These are phyloP conservation scores for Penicillium sp. DNA, from an alignment of 2,329 filamentous ascomycete genomes.

Conservation along the genomic window DNA sequence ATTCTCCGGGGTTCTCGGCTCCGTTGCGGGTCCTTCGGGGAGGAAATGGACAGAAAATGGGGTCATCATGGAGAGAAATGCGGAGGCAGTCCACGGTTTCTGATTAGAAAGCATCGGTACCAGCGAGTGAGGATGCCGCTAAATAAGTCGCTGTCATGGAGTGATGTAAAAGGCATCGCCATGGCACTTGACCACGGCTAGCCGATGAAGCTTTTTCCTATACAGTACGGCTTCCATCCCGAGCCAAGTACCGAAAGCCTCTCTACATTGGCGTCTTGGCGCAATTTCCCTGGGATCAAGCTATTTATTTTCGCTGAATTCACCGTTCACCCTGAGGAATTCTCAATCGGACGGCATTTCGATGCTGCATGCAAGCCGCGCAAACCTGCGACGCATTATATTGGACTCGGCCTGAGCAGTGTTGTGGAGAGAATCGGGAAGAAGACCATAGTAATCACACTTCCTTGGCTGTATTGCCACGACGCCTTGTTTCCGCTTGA, in stretches of 20 bases:
- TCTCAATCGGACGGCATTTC: neutral
- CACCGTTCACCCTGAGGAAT: neutral
- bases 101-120: neutral
- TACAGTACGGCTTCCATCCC: neutral
- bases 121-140: neutral
- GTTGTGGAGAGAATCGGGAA: neutral
- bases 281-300: neutral
- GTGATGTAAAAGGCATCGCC: neutral
- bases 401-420: neutral
- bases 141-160: neutral
- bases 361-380: neutral
- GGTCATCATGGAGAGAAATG: slow-evolving; percentile 15
- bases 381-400: neutral
- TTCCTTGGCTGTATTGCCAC: neutral
- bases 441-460: neutral
- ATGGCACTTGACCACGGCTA: slow-evolving; percentile 19
- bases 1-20: slow-evolving; percentile 14
- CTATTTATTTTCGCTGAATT: neutral
- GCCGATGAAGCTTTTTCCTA: slow-evolving; percentile 7
- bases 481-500: neutral
- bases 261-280: slow-evolving; percentile 1
- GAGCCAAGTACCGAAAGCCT: slow-evolving; percentile 14
- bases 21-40: neutral
- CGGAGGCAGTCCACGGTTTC: slow-evolving; percentile 17
- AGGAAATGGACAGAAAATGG: slow-evolving; percentile 8